phyloP scores from a whole-genome alignment of 805 yeast species.

The Ogataea wickerhamii region DNA sequence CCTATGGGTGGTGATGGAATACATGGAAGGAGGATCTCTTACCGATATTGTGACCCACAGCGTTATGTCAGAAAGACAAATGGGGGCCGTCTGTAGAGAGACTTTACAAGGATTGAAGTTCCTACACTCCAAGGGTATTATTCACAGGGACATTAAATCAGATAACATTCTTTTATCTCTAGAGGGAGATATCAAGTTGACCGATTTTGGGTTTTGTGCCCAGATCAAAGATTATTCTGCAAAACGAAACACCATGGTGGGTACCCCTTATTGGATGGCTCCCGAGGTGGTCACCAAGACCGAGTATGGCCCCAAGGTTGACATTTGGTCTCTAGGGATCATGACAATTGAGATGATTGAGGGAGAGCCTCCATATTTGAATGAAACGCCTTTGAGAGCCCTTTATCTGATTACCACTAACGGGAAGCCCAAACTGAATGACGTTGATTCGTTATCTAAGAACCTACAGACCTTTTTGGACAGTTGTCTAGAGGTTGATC shows the following conservation, averaged over 20 bases:
- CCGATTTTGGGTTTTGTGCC: constrained; percentile 79
- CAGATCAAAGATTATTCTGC: constrained; percentile 68
- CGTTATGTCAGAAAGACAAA: constrained; percentile 87
- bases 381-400: constrained; percentile 76
- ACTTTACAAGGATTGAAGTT: constrained; percentile 83
- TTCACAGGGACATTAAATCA: constrained; percentile 94
- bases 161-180: constrained; percentile 84
- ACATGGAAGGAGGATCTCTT: constrained; percentile 97
- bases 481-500: constrained; percentile 78
- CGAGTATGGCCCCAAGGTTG: constrained; percentile 79
- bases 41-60: constrained; percentile 93
- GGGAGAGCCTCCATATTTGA: constrained; percentile 79
- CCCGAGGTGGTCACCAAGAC: constrained; percentile 80
- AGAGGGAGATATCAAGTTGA: constrained; percentile 86
- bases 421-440: constrained; percentile 73
- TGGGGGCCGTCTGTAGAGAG: constrained; percentile 92
- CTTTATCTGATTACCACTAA: constrained; percentile 73
- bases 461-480: constrained; percentile 67
- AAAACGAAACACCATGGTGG: constrained; percentile 82
- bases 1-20: constrained; percentile 98
- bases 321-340: constrained; percentile 79
- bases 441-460: constrained; percentile 69
- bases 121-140: constrained; percentile 86
- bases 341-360: constrained; percentile 88
- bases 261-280: constrained; percentile 91